A percentile compares a stretch with the other conserved stretches of the same genome.
phyloP scores from a whole-genome alignment of 73 alveolate genomes.

The Paramecium caudatum region DNA sequence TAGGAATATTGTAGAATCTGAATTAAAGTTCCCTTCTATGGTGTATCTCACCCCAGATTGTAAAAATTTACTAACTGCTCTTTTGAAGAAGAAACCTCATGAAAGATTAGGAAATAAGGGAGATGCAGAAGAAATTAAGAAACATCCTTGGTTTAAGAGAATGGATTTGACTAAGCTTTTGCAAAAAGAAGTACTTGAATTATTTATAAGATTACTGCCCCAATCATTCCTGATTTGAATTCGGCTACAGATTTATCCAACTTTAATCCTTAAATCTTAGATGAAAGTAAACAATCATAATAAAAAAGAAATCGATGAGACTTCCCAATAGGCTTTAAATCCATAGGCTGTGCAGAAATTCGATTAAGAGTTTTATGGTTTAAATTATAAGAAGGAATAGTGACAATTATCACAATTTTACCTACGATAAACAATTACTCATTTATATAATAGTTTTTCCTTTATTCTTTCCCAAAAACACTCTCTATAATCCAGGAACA shows the following conservation, averaged over 20 bases:
- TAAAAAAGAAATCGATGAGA: not conserved
- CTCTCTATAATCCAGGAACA: slow-evolving; percentile 71
- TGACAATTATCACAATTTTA: not conserved
- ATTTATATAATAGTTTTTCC: slow-evolving; percentile 77
- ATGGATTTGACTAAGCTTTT: slow-evolving; percentile 92
- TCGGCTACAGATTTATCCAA: slow-evolving; percentile 68
- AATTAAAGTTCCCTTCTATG: slow-evolving; percentile 89
- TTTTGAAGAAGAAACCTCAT: slow-evolving; percentile 92
- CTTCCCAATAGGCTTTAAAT: not conserved
- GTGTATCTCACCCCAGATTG: slow-evolving; percentile 87
- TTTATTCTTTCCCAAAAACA: slow-evolving; percentile 78
- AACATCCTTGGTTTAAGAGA: slow-evolving; percentile 94
- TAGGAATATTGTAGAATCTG: slow-evolving; percentile 90
- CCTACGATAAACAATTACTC: too few relatives aligned
- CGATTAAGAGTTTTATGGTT: slow-evolving; percentile 53
- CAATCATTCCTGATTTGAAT: slow-evolving; percentile 82
- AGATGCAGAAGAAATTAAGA: slow-evolving; percentile 94
- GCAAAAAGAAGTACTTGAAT: slow-evolving; percentile 78
- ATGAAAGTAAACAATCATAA: slow-evolving; percentile 51
- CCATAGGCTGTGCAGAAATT: slow-evolving; percentile 9
- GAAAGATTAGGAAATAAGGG: slow-evolving; percentile 93
- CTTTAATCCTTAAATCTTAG: slow-evolving; percentile 63
- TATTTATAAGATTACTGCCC: slow-evolving; percentile 75
- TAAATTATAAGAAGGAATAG: slow-evolving; percentile 39
- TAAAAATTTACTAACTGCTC: slow-evolving; percentile 68